Evolutionary conservation across 352 stramenopile genomes (phyloP), one percentile per base, ranked within the genome.

Genomic region (Halophytophthora batemanensis): DNA sequence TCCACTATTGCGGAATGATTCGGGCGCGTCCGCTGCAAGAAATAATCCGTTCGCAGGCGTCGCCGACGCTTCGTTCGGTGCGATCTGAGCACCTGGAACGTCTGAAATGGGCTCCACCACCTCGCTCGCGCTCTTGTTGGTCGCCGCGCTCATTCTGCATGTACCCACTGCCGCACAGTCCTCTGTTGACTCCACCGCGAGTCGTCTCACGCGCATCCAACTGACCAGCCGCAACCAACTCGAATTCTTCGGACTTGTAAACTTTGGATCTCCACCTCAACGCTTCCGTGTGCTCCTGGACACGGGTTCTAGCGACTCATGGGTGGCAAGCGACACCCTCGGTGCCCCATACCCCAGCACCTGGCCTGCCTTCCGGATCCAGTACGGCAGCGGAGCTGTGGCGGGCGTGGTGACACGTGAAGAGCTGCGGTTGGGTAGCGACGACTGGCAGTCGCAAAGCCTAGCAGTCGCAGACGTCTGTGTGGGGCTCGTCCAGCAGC

Each of bases 281-380:
- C 21, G 17, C 17, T 39, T 52, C 12, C 59, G 29, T 11, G 49
- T 68, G 14, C 33, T 57, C 23, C 59, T 68, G 37, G 54, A 64
- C 25, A 64, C 59, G 14, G 53, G 59, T 11, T 68, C 59, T 6
- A 64, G 59, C 29, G 44, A 56, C 42, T 49, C 34, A 7, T 66
- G 59, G 53, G 31, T 66, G 21, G 17, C 40, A 19, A 56, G 34
- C 21, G 21, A 22, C 12, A 31, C 41, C 11, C n/a, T n/a, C 6
- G 13, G 5, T 4, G 2, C 17, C 10, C 10, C 12, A 11, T 28
- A 45, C 22, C n/a, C 18, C 25, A 14, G 0, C 34, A 18, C 7
- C 36, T 13, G 8, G 28, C 19, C 17, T 13, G 42, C 34, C 17
- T 43, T 43, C 15, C 37, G 37, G 17, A 15, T 43, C n/a, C n/a